These are phyloP conservation scores for Calocybe cyanea DNA, from an alignment of 768 basidiomycete genomes.

Conservation along the genomic window DNA sequence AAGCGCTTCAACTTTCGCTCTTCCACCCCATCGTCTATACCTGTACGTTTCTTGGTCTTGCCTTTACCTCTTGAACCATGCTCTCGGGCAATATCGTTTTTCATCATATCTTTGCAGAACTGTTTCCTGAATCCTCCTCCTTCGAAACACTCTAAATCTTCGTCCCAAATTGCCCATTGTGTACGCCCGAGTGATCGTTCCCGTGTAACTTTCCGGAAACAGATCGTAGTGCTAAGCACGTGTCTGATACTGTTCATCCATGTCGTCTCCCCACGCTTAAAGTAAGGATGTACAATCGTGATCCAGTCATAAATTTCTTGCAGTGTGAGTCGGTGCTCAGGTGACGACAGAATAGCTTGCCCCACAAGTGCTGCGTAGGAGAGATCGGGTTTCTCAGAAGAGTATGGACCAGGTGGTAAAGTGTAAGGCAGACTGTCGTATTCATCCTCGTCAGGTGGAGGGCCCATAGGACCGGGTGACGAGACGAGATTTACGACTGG, in stretches of 20 bases:
- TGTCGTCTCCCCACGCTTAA: constrained; percentile 87
- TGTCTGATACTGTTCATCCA: constrained; percentile 99
- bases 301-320: constrained; percentile 98
- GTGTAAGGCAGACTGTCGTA: constrained; percentile 67
- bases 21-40: constrained; percentile 34
- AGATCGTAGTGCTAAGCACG: constrained; percentile 87
- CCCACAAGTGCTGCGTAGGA: constrained; percentile 97
- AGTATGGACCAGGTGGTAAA: constrained; percentile 84
- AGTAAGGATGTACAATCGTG: constrained; percentile 89
- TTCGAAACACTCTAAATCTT: constrained; percentile 78
- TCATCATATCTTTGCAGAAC: constrained; percentile 45
- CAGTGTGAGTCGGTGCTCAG: constrained; percentile 79
- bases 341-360: constrained; percentile 86
- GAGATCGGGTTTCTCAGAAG: constrained; percentile 71
- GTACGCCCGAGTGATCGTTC: constrained; percentile 78
- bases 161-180: constrained; percentile 84
- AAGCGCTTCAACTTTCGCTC: constrained; percentile 44
- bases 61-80: constrained; percentile 26
- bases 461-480: constrained; percentile 77
- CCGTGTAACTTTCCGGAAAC: constrained; percentile 82
- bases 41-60: constrained; percentile 32
- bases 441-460: constrained; percentile 59
- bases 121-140: constrained; percentile 79
- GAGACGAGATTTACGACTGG: constrained; percentile 72
- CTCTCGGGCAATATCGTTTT: constrained; percentile 30